phyloP scores from a whole-genome alignment of 192 early-diverging fungal genomes.

The Radiomyces spectabilis region DNA sequence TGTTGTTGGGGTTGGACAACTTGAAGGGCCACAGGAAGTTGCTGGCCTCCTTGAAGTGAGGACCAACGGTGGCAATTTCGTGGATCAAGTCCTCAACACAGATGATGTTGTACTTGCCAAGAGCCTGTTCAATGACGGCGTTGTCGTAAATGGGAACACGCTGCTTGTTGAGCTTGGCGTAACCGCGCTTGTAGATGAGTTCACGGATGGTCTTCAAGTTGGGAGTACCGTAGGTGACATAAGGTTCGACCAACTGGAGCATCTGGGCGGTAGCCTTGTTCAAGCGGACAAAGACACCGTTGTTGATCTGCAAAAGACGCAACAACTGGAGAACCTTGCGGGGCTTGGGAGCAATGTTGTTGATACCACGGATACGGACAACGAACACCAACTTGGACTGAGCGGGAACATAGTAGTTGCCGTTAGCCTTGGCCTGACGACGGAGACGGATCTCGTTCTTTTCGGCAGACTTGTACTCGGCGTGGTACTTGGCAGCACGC shows the following conservation, averaged over 20 bases:
- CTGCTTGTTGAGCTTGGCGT: constrained; percentile 97
- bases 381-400: constrained; percentile 98
- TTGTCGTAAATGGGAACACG: constrained; percentile 93
- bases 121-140: constrained; percentile 83
- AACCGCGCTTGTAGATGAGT: constrained; percentile 99
- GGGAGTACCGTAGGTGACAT: constrained; percentile 91
- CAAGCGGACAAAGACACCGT: constrained; percentile 91
- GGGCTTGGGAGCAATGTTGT: constrained; percentile 98
- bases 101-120: constrained; percentile 94
- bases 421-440: constrained; percentile 86
- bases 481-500: constrained; percentile 97
- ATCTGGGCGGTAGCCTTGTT: constrained; percentile 97
- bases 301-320: constrained; percentile 99
- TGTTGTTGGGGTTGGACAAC: constrained; percentile 96
- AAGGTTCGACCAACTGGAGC: constrained; percentile 95
- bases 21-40: constrained; percentile 99
- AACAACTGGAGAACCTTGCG: constrained; percentile 98
- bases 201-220: constrained; percentile 98
- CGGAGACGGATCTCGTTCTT: constrained; percentile 85
- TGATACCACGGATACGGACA: constrained; percentile 99
- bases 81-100: constrained; percentile 98
- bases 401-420: constrained; percentile 92
- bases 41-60: constrained; percentile 90
- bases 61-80: constrained; percentile 98
- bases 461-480: constrained; percentile 92